Evolutionary conservation across 1,284 basidiomycete genomes (phyloP).

Genomic region (Calocybe gambosa): DNA sequence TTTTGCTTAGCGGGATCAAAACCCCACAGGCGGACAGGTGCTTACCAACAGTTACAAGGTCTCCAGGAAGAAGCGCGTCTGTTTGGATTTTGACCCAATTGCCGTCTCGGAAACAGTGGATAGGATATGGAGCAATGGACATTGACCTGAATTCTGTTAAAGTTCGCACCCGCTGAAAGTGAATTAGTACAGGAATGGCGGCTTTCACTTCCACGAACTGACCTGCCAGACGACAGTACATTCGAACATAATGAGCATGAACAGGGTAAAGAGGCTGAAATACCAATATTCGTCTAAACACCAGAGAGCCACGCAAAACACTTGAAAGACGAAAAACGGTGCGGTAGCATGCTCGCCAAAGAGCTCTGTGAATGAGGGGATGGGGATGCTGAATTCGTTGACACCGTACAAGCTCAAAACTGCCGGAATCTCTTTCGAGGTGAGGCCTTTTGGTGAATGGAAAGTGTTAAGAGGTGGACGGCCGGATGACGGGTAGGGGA

Average conservation of each 20-base stretch:
- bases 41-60: constrained; percentile 77
- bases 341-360: constrained; percentile 87
- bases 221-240: constrained; percentile 97
- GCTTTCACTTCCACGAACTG: constrained; percentile 19
- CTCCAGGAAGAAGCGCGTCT: constrained; percentile 84
- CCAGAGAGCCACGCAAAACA: constrained; percentile 95
- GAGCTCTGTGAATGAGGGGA: constrained; percentile 84
- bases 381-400: constrained; percentile 94
- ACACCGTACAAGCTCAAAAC: constrained; percentile 71
- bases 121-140: constrained; percentile 85
- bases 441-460: constrained; percentile 45
- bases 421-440: constrained; percentile 33
- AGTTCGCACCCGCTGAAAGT: constrained; percentile 72
- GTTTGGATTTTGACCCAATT: constrained; percentile 80
- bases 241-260: constrained; percentile 96
- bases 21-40: not conserved
- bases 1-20: not conserved
- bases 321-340: constrained; percentile 94
- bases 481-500: constrained; percentile 86
- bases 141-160: constrained; percentile 93
- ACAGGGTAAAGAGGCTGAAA: constrained; percentile 92
- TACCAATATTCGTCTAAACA: constrained; percentile 98
- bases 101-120: constrained; percentile 73
- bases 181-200: constrained; percentile 3
- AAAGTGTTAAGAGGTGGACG: constrained; percentile 72